phyloP scores from a whole-genome alignment of 2,329 filamentous ascomycete species.

The Pseudophaeomoniella oleicola region DNA sequence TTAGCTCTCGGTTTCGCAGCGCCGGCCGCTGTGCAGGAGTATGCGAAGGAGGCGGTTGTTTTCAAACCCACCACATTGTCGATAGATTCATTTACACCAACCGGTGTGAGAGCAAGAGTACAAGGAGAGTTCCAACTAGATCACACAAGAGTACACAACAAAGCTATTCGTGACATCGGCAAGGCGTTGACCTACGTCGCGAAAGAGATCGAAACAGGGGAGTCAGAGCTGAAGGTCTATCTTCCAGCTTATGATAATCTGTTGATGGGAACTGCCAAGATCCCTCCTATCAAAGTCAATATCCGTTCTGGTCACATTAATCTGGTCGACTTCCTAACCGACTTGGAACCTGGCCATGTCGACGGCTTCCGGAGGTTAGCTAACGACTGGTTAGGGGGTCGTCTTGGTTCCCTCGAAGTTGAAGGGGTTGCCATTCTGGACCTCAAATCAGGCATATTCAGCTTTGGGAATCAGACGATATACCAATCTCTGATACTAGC shows the following conservation, averaged over 20 bases:
- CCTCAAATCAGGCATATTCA: slow-evolving; percentile 65
- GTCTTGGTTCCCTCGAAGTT: slow-evolving; percentile 55
- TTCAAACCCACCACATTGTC: slow-evolving; percentile 74
- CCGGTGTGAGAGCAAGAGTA: slow-evolving; percentile 65
- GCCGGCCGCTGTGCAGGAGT: slow-evolving; percentile 67
- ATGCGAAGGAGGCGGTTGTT: slow-evolving; percentile 68
- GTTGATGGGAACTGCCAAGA: slow-evolving; percentile 58
- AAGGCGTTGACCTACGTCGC: slow-evolving; percentile 68
- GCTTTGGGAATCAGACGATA: slow-evolving; percentile 62
- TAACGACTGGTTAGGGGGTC: slow-evolving; percentile 77
- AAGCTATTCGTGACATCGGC: slow-evolving; percentile 60
- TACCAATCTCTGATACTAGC: slow-evolving; percentile 64
- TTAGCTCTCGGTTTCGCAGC: slow-evolving; percentile 68
- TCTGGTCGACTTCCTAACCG: slow-evolving; percentile 61
- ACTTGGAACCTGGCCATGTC: slow-evolving; percentile 61
- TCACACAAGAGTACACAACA: slow-evolving; percentile 56
- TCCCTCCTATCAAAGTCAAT: slow-evolving; percentile 63
- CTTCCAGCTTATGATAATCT: slow-evolving; percentile 70
- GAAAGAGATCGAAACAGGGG: slow-evolving; percentile 56
- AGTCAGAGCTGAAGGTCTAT: slow-evolving; percentile 60
- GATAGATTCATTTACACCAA: slow-evolving; percentile 67
- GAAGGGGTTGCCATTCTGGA: slow-evolving; percentile 58
- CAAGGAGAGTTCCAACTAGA: slow-evolving; percentile 74
- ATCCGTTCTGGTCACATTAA: slow-evolving; percentile 68
- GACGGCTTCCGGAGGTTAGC: slow-evolving; percentile 66